Evolutionary conservation across 306 rosid genomes (phyloP).

Genomic region (Neltuma alba): DNA sequence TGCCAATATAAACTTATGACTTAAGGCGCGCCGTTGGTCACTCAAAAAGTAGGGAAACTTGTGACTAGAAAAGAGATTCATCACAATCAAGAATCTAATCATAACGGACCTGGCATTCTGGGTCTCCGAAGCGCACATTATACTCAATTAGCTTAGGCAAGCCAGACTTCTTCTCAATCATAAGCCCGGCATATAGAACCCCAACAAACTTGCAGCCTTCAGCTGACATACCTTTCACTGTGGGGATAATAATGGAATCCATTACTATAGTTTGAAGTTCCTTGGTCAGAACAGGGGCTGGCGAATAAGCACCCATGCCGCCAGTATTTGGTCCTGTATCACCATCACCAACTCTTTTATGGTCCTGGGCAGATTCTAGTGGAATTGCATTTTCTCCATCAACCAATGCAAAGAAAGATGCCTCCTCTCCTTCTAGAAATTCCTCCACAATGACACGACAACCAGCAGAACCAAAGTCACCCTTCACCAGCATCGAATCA

Average conservation of each 20-base stretch:
- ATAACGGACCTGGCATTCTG: constrained; percentile 91
- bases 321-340: constrained; percentile 98
- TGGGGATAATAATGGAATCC: constrained; percentile 86
- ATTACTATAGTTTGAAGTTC: constrained; percentile 78
- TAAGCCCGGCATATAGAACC: constrained; percentile 91
- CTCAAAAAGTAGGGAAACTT: constrained; percentile 3
- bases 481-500: constrained; percentile 88
- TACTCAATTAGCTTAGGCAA: constrained; percentile 92
- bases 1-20: background rate
- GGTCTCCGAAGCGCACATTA: constrained; percentile 98
- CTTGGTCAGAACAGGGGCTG: constrained; percentile 83
- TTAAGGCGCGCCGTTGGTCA: background rate
- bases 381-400: constrained; percentile 96
- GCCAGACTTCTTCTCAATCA: constrained; percentile 96
- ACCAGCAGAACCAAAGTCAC: constrained; percentile 90
- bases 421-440: constrained; percentile 96
- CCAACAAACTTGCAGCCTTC: constrained; percentile 96
- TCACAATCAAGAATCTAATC: constrained; percentile 19
- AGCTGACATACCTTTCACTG: constrained; percentile 90
- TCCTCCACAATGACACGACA: constrained; percentile 82
- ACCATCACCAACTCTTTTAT: constrained; percentile 92
- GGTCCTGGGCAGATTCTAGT: constrained; percentile 98
- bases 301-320: constrained; percentile 99
- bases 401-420: constrained; percentile 86
- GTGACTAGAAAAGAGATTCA: constrained; percentile 10